Percentiles rank a stretch among this genome's conserved stretches.
Evolutionary conservation across 2,329 filamentous ascomycete species (phyloP).

Genomic region (Fusarium mexicanum): DNA sequence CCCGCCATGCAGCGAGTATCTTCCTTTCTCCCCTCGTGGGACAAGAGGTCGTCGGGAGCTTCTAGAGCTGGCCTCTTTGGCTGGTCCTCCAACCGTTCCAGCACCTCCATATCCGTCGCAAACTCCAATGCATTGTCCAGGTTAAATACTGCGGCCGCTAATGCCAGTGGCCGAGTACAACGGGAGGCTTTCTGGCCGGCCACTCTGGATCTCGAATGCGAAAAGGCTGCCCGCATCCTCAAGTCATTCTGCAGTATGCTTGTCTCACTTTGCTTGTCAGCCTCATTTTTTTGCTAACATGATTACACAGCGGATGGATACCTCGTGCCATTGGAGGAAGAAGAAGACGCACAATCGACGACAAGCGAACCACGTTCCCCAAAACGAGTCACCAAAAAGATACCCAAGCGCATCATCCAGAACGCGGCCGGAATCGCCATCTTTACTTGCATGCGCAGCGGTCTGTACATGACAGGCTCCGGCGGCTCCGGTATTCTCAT

Average conservation of each 20-base stretch:
- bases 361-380: constrained; percentile 58
- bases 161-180: constrained; percentile 46
- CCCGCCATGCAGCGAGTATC: constrained; percentile 57
- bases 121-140: constrained; percentile 41
- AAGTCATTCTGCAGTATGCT: constrained; percentile 85
- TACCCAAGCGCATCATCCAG: constrained; percentile 84
- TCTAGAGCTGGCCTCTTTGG: constrained; percentile 51
- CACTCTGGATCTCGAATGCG: constrained; percentile 85
- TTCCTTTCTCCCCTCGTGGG: constrained; percentile 56
- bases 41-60: constrained; percentile 52
- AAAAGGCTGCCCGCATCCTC: constrained; percentile 89
- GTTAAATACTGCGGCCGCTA: constrained; percentile 50
- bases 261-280: neutral
- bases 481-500: constrained; percentile 90
- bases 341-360: constrained; percentile 46
- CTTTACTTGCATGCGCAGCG: constrained; percentile 95
- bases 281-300: constrained; percentile 31
- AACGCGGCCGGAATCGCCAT: constrained; percentile 91
- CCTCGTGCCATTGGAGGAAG: constrained; percentile 56
- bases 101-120: constrained; percentile 31
- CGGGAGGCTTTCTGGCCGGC: constrained; percentile 85
- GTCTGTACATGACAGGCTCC: constrained; percentile 89
- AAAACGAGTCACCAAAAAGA: constrained; percentile 75
- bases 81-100: constrained; percentile 62
- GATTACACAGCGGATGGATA: constrained; percentile 63